These are phyloP conservation scores for Mrakia blollopis DNA, from an alignment of 768 basidiomycete species.

Conservation along the genomic window DNA sequence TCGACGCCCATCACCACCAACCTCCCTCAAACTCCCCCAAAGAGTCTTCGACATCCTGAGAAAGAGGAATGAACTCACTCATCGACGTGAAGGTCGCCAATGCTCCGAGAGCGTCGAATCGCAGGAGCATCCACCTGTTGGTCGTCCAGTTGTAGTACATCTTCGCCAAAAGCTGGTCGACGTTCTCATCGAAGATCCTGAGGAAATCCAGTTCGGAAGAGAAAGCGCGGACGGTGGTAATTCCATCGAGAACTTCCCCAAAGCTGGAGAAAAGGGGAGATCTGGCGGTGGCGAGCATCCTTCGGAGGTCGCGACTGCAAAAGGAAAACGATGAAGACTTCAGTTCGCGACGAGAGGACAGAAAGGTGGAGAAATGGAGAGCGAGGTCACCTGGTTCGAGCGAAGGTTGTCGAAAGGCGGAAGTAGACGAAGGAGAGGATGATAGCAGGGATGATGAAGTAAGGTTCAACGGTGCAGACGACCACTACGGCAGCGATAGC, in stretches of 20 bases:
- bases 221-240: conserved; percentile 65
- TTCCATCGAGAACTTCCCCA: conserved; percentile 63
- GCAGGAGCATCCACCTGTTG: neutral
- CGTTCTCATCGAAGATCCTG: conserved; percentile 20
- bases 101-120: conserved; percentile 52
- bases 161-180: conserved; percentile 22
- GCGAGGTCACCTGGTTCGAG: neutral
- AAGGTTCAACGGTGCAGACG: conserved; percentile 43
- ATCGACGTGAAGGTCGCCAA: conserved; percentile 63
- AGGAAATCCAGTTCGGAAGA: conserved; percentile 59
- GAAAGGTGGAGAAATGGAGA: conserved; percentile 39
- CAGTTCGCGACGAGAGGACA: conserved; percentile 54
- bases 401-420: neutral
- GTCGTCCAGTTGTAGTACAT: conserved; percentile 24
- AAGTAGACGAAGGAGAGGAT: conserved; percentile 63
- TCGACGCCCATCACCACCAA: too few relatives aligned
- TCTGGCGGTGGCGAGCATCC: conserved; percentile 61
- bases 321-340: conserved; percentile 38
- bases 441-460: conserved; percentile 61
- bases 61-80: too few relatives aligned
- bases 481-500: conserved; percentile 62
- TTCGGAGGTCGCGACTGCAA: conserved; percentile 58
- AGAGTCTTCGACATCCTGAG: too few relatives aligned
- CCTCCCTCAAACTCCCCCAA: too few relatives aligned
- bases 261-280: conserved; percentile 70